Conservation (phyloP, 2,329 filamentous ascomycete genomes). For the Arthrinium puccinioides region DNA sequence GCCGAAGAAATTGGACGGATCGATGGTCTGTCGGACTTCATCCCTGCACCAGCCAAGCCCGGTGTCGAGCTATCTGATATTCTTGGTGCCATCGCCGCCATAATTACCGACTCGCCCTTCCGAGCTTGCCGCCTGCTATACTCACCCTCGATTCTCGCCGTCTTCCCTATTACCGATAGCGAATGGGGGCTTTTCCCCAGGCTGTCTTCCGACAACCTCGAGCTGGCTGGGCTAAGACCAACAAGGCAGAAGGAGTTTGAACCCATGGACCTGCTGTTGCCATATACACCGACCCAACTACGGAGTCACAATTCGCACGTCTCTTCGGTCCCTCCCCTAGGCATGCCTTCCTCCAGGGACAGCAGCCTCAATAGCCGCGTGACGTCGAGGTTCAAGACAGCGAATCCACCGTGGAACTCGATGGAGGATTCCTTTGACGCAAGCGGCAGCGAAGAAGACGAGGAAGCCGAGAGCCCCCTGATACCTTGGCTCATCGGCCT, state of each 20-base stretch:
- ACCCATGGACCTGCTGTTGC: constrained; percentile 60
- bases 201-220: constrained; percentile 44
- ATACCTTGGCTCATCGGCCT: constrained; percentile 67
- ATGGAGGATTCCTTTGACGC: constrained; percentile 15
- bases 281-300: constrained; percentile 38
- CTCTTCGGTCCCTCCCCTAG: constrained; percentile 48
- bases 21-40: constrained; percentile 46
- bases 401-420: constrained; percentile 14
- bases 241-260: constrained; percentile 37
- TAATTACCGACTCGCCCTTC: constrained; percentile 73
- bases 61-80: constrained; percentile 58
- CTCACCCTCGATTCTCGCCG: constrained; percentile 60
- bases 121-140: constrained; percentile 65
- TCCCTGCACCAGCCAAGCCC: constrained; percentile 55
- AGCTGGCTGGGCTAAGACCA: constrained; percentile 42
- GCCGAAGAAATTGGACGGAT: constrained; percentile 47
- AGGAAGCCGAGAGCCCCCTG: constrained; percentile 62
- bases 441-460: constrained; percentile 28
- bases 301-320: constrained; percentile 21
- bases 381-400: constrained; percentile 17
- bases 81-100: constrained; percentile 67
- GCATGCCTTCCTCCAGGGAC: constrained; percentile 33
- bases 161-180: constrained; percentile 57
- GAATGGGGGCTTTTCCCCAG: constrained; percentile 38
- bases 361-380: constrained; percentile 20